Conservation (phyloP, 805 yeast genomes). For the Candida qinlingensis region DNA sequence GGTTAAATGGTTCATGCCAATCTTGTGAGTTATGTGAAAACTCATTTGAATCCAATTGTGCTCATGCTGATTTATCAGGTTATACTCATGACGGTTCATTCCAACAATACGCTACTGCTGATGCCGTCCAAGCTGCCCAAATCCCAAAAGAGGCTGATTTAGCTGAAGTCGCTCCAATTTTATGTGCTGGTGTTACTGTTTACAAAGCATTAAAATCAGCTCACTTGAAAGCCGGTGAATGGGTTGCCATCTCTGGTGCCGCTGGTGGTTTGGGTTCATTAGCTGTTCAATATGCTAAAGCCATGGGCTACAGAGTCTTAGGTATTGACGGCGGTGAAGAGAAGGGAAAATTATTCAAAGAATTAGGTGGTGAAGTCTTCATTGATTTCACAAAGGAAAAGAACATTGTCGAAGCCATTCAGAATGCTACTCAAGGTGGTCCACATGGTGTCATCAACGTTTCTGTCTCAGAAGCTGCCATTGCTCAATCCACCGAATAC, state of each 20-base stretch:
- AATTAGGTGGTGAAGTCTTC: conserved; percentile 61
- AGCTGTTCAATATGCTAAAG: conserved; percentile 72
- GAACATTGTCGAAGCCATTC: conserved; percentile 44
- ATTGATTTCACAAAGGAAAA: conserved; percentile 51
- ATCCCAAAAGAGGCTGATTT: conserved; percentile 57
- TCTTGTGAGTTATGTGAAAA: conserved; percentile 60
- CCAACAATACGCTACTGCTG: conserved; percentile 65
- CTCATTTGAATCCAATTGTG: conserved; percentile 61
- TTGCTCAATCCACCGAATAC: conserved; percentile 45
- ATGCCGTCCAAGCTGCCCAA: conserved; percentile 58
- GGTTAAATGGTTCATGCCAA: conserved; percentile 69
- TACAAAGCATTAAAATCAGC: conserved; percentile 67
- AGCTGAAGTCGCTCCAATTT: conserved; percentile 51
- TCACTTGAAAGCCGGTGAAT: conserved; percentile 55
- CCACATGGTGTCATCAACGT: conserved; percentile 49
- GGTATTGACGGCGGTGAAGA: conserved; percentile 76
- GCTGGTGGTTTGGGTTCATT: conserved; percentile 80
- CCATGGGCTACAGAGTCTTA: conserved; percentile 69
- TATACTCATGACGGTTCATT: conserved; percentile 37
- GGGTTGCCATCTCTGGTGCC: conserved; percentile 76
- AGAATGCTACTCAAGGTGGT: conserved; percentile 54
- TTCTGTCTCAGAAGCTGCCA: conserved; percentile 47
- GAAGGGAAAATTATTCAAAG: conserved; percentile 49
- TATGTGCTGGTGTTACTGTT: conserved; percentile 44
- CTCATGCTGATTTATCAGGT: conserved; percentile 66